These are phyloP conservation scores for Taphrina communis DNA, from an alignment of 1,139 yeast genomes.

Conservation along the genomic window DNA sequence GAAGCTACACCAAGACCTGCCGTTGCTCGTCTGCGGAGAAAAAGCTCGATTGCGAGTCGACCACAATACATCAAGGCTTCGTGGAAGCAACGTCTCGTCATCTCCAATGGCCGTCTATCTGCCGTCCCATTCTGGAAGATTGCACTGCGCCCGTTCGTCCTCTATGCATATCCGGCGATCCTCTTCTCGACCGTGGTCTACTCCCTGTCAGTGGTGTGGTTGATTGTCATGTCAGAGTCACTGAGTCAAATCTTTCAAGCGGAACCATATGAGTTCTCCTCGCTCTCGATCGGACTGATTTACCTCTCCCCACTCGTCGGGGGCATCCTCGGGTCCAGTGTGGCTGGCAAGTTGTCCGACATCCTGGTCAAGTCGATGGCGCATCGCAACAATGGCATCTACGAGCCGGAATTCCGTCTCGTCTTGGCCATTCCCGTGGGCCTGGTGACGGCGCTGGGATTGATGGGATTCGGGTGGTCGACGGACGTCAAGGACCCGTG, in stretches of 20 bases:
- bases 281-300: conserved; percentile 62
- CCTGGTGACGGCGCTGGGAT: conserved; percentile 59
- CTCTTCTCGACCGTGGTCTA: conserved; percentile 63
- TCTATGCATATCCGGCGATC: conserved; percentile 61
- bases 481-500: conserved; percentile 59
- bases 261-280: conserved; percentile 58
- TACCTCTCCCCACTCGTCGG: conserved; percentile 66
- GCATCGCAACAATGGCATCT: conserved; percentile 59
- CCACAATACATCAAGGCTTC: conserved; percentile 8
- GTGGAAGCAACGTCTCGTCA: conserved; percentile 41
- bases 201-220: conserved; percentile 67
- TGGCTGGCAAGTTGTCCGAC: conserved; percentile 62
- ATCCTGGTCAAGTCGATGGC: conserved; percentile 53
- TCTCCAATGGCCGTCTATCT: conserved; percentile 58
- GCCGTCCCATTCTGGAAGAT: conserved; percentile 65
- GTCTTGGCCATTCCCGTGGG: conserved; percentile 61
- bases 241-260: conserved; percentile 59
- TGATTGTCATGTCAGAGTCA: conserved; percentile 65
- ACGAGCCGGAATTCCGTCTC: conserved; percentile 68
- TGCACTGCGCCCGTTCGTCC: conserved; percentile 62
- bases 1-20: not conserved
- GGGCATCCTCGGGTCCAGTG: conserved; percentile 63
- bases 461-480: conserved; percentile 71
- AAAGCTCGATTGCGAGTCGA: not conserved
- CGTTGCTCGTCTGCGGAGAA: not conserved